These are phyloP conservation scores for Aspergillus arachidicola DNA, from an alignment of 2,329 filamentous ascomycete genomes.

Conservation along the genomic window DNA sequence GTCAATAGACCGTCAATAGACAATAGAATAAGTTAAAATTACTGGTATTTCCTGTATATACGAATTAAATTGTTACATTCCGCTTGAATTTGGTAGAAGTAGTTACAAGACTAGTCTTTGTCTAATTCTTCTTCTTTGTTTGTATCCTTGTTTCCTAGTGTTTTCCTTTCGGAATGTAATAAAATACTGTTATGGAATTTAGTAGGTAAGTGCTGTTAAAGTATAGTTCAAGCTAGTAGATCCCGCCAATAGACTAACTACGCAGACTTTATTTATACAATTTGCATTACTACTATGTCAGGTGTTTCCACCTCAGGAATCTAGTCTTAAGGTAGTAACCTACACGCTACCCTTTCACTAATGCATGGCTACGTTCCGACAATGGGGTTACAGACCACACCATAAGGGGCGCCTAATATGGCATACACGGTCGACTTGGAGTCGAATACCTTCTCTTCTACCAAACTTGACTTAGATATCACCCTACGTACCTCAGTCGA, in stretches of 20 bases:
- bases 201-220: not conserved
- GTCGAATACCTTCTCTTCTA: conserved; percentile 13
- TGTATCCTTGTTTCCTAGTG: not conserved
- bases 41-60: not conserved
- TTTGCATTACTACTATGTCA: not conserved
- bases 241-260: not conserved
- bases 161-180: not conserved
- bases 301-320: not conserved
- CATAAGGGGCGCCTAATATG: conserved; percentile 19
- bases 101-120: not conserved
- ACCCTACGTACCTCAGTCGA: conserved; percentile 23
- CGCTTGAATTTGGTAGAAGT: not conserved
- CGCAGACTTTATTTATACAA: no score
- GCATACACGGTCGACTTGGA: conserved; percentile 26
- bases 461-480: conserved; percentile 21
- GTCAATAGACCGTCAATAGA: not conserved
- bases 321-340: no score
- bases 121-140: not conserved
- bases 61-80: not conserved
- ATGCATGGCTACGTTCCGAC: not conserved
- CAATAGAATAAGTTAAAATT: not conserved
- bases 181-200: not conserved
- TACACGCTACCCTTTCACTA: not conserved
- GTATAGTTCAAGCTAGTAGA: not conserved
- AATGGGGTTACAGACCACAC: not conserved